phyloP scores from a whole-genome alignment of 176 grass and related monocot species.

The Avena insularis region DNA sequence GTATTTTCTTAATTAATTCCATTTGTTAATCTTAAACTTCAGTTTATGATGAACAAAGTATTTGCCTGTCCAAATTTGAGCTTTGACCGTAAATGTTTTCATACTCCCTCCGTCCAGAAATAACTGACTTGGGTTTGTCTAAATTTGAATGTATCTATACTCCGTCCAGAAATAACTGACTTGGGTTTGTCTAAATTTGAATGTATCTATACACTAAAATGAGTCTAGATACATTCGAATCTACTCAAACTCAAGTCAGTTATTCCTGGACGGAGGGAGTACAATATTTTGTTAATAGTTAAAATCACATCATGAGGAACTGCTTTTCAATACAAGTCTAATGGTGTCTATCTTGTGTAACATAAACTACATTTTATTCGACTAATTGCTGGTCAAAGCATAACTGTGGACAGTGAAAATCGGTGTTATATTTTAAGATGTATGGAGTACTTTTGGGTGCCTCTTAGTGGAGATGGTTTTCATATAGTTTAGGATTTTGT shows the following conservation, averaged over 20 bases:
- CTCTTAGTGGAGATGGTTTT: neutral
- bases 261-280: too few relatives aligned
- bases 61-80: neutral
- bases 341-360: constrained; percentile 11
- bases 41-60: neutral
- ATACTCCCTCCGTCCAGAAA: too few relatives aligned
- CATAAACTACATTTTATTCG: neutral
- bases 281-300: neutral
- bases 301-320: neutral
- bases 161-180: too few relatives aligned
- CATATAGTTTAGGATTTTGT: neutral
- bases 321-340: neutral
- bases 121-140: too few relatives aligned
- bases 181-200: too few relatives aligned
- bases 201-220: too few relatives aligned
- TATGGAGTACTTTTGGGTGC: neutral
- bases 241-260: too few relatives aligned
- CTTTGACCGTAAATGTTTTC: neutral
- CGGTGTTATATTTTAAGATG: neutral
- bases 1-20: constrained; percentile 4
- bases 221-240: too few relatives aligned
- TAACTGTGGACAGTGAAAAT: neutral
- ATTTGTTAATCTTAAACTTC: constrained; percentile 32
- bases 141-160: too few relatives aligned
- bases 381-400: neutral